Conservation (phyloP, 257 asterid species). For the Salvia miltiorrhiza region DNA sequence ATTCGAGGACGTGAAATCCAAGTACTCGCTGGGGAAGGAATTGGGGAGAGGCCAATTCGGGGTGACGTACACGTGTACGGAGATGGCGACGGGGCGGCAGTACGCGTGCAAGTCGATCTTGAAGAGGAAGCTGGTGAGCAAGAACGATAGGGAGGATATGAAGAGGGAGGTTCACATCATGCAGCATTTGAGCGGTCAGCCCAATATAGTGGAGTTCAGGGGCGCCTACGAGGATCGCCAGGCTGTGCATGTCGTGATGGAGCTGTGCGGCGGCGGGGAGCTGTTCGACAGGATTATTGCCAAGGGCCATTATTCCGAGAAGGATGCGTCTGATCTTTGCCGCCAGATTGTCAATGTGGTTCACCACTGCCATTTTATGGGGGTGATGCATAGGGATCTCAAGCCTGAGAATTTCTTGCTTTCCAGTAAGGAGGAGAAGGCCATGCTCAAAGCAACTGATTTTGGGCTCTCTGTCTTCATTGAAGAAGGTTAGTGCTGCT, state of each 20-base stretch:
- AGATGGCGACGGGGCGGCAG: conserved; percentile 42
- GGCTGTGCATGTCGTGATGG: conserved; percentile 78
- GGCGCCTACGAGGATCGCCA: conserved; percentile 80
- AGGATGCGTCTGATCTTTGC: conserved; percentile 66
- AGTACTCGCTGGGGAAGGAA: conserved; percentile 55
- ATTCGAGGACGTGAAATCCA: conserved; percentile 54
- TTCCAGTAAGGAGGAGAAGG: conserved; percentile 61
- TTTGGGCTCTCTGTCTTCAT: conserved; percentile 87
- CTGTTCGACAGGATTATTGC: conserved; percentile 81
- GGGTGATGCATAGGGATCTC: conserved; percentile 92
- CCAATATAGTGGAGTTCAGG: conserved; percentile 74
- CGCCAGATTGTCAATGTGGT: conserved; percentile 87
- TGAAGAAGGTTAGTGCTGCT: conserved; percentile 55
- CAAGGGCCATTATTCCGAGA: conserved; percentile 75
- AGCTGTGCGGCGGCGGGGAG: conserved; percentile 85
- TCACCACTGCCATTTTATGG: conserved; percentile 82
- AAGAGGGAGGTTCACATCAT: conserved; percentile 73
- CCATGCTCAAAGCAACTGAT: conserved; percentile 77
- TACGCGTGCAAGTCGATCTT: conserved; percentile 77
- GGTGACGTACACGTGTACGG: conserved; percentile 62
- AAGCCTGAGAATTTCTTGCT: conserved; percentile 91
- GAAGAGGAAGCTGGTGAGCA: conserved; percentile 76
- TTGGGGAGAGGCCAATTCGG: conserved; percentile 87
- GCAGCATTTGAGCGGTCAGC: conserved; percentile 87
- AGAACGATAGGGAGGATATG: conserved; percentile 75